Evolutionary conservation across 306 rosid species (phyloP).

Genomic region (Malus fusca): DNA sequence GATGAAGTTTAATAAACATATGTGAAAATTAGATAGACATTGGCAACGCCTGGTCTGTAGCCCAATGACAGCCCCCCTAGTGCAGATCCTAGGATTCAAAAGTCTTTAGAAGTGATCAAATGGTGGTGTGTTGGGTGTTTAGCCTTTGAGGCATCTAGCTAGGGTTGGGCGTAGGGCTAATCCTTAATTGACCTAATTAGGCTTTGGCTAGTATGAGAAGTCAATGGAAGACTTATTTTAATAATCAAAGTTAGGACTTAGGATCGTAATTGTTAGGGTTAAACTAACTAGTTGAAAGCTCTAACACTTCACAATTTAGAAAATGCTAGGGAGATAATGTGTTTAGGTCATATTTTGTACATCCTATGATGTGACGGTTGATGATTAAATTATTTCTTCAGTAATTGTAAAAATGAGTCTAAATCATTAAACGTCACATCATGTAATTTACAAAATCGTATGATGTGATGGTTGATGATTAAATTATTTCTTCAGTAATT

Average conservation of each 20-base stretch:
- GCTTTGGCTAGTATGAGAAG: neutral
- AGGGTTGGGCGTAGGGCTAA: neutral
- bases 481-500: no score
- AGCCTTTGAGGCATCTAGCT: neutral
- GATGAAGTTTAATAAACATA: neutral
- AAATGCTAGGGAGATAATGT: no score
- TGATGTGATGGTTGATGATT: no score
- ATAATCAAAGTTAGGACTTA: neutral
- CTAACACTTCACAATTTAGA: no score
- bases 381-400: no score
- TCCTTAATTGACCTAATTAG: neutral
- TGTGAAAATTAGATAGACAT: no score
- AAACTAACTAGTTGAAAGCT: neutral
- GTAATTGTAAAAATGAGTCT: no score
- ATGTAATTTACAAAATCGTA: no score
- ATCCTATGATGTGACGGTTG: no score
- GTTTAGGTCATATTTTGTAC: no score
- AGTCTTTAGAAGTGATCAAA: neutral
- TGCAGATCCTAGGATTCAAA: neutral
- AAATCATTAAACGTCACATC: no score
- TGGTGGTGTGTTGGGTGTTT: neutral
- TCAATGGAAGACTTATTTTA: neutral
- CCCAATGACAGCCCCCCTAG: neutral
- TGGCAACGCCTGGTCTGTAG: neutral
- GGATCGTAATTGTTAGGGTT: neutral